Evolutionary conservation across 345 rosid species (phyloP).

Genomic region (Conringia planisiliqua): DNA sequence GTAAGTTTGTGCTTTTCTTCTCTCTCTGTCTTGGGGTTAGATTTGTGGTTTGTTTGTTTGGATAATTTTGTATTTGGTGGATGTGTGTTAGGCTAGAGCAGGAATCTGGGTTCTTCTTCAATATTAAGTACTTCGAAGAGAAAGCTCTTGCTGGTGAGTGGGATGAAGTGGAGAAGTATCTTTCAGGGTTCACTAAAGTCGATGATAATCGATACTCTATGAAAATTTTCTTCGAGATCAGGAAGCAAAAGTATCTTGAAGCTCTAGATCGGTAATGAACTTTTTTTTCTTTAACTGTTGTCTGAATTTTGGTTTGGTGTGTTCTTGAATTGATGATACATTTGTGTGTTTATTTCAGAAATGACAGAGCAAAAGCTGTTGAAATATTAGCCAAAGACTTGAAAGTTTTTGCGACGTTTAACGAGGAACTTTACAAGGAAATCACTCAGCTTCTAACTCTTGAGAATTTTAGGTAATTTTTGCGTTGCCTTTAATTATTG

Average conservation of each 20-base stretch:
- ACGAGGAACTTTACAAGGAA: slow-evolving; percentile 86
- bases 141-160: slow-evolving; percentile 86
- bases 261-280: slow-evolving; percentile 49
- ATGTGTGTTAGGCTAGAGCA: slow-evolving; percentile 61
- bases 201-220: slow-evolving; percentile 78
- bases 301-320: not conserved
- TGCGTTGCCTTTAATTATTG: not conserved
- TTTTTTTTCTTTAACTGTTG: not conserved
- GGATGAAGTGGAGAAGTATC: slow-evolving; percentile 92
- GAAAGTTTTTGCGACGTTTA: slow-evolving; percentile 81
- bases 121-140: slow-evolving; percentile 85
- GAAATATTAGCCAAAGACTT: slow-evolving; percentile 80
- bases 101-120: slow-evolving; percentile 89
- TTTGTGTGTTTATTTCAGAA: slow-evolving; percentile 39
- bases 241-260: slow-evolving; percentile 62
- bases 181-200: slow-evolving; percentile 86
- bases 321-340: not conserved
- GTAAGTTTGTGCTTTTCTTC: slow-evolving; percentile 28
- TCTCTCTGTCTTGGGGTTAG: not conserved
- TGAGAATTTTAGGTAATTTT: slow-evolving; percentile 64
- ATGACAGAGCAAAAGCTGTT: slow-evolving; percentile 81
- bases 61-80: not conserved
- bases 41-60: not conserved
- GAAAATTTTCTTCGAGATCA: slow-evolving; percentile 57
- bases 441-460: slow-evolving; percentile 87